Evolutionary conservation across 129 eudicot species (phyloP).

Genomic region (Ambrosia artemisiifolia): DNA sequence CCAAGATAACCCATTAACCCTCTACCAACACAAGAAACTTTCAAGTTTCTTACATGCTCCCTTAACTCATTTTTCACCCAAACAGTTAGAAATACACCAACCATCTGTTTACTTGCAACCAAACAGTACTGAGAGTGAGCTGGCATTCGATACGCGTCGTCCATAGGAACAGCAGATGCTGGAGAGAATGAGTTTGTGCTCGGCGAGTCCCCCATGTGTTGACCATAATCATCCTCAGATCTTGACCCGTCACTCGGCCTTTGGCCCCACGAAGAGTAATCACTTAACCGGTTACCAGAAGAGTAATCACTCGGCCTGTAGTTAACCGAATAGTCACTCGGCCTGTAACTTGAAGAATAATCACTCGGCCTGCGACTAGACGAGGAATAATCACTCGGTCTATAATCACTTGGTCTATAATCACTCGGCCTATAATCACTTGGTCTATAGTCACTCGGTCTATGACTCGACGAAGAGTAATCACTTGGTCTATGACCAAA

Average conservation of each 20-base stretch:
- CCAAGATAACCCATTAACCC: slow-evolving; percentile 97
- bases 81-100: slow-evolving; percentile 69
- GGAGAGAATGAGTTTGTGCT: slow-evolving; percentile 68
- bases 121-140: slow-evolving; percentile 63
- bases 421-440: slow-evolving; percentile 57
- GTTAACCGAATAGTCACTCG: slow-evolving; percentile 48
- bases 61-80: slow-evolving; percentile 83
- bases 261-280: slow-evolving; percentile 59
- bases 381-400: slow-evolving; percentile 65
- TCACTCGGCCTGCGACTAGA: slow-evolving; percentile 61
- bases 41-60: slow-evolving; percentile 69
- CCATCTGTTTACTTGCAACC: slow-evolving; percentile 92
- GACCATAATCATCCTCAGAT: slow-evolving; percentile 73
- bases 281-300: slow-evolving; percentile 59
- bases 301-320: slow-evolving; percentile 75
- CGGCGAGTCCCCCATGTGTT: slow-evolving; percentile 65
- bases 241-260: slow-evolving; percentile 66
- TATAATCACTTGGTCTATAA: slow-evolving; percentile 37
- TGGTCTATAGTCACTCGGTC: slow-evolving; percentile 50
- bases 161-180: slow-evolving; percentile 38
- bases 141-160: slow-evolving; percentile 45
- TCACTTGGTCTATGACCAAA: slow-evolving; percentile 80
- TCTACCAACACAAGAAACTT: slow-evolving; percentile 92
- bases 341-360: slow-evolving; percentile 52
- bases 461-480: slow-evolving; percentile 37